Percentiles rank a stretch among this genome's conserved stretches.
These are phyloP conservation scores for Acorus calamus DNA, from an alignment of 106 monocot species.

Conservation along the genomic window DNA sequence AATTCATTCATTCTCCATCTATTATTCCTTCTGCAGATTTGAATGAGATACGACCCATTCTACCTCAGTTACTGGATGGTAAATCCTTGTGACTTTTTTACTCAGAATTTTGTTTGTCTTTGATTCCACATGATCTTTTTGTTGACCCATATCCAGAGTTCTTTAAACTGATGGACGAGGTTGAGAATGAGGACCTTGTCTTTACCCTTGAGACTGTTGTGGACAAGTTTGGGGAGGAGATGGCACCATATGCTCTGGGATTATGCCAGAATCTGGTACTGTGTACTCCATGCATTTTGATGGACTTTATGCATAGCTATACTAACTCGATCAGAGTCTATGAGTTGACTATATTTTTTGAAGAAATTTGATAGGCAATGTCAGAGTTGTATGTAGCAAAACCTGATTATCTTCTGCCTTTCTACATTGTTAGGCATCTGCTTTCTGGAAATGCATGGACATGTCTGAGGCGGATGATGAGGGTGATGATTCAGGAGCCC, in stretches of 20 bases:
- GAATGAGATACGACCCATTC: conserved; percentile 85
- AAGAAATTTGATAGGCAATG: too few species aligned
- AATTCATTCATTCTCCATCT: background rate
- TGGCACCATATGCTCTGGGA: conserved; percentile 96
- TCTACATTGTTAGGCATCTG: conserved; percentile 48
- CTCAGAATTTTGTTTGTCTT: background rate
- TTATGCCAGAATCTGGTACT: conserved; percentile 91
- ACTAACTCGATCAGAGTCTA: too few species aligned
- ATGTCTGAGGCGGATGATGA: conserved; percentile 82
- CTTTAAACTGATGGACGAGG: conserved; percentile 98
- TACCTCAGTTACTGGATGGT: conserved; percentile 97
- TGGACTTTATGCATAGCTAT: too few species aligned
- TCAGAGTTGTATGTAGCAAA: background rate
- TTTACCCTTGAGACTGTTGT: conserved; percentile 97
- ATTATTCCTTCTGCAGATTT: conserved; percentile 51
- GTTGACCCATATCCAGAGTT: conserved; percentile 48
- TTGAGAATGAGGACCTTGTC: conserved; percentile 98
- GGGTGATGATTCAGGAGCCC: conserved; percentile 78
- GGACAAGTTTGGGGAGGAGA: conserved; percentile 99
- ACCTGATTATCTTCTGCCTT: background rate
- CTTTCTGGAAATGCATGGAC: conserved; percentile 87
- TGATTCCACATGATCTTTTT: background rate
- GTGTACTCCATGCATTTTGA: background rate
- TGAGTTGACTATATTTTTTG: too few species aligned
- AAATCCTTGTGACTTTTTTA: conserved; percentile 6